A percentile compares a stretch with the other conserved stretches of the same genome.
These are phyloP conservation scores for Macrolepiota fuliginosa DNA, from an alignment of 768 basidiomycete genomes.

Conservation along the genomic window DNA sequence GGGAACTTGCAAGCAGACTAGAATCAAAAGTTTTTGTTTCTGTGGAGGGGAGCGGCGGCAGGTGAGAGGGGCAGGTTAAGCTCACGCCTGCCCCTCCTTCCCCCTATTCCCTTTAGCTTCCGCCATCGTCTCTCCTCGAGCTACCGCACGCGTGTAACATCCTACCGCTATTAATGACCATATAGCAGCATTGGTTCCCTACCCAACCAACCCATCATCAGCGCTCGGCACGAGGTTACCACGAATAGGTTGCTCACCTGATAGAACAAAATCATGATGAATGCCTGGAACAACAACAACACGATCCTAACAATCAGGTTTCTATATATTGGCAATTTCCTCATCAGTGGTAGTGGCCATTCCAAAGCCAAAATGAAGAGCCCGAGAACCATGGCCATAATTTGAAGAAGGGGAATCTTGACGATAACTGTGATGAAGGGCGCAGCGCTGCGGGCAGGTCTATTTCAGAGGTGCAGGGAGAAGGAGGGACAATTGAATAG, in stretches of 20 bases:
- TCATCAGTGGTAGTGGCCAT: conserved; percentile 61
- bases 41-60: background rate
- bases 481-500: background rate
- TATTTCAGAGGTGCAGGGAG: conserved; percentile 21
- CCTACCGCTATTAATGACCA: conserved; percentile 73
- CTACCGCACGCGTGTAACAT: conserved; percentile 65
- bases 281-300: conserved; percentile 60
- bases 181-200: conserved; percentile 84
- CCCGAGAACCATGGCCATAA: conserved; percentile 60
- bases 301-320: conserved; percentile 63
- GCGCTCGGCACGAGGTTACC: background rate
- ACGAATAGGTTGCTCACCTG: conserved; percentile 41
- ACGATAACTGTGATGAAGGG: conserved; percentile 77
- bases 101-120: conserved; percentile 64
- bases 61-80: conserved; percentile 3
- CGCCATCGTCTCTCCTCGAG: conserved; percentile 66
- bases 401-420: conserved; percentile 72
- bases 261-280: conserved; percentile 68
- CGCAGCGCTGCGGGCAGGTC: conserved; percentile 56
- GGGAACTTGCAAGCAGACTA: conserved; percentile 1
- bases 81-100: conserved; percentile 54
- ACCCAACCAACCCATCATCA: conserved; percentile 8
- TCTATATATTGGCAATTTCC: conserved; percentile 56
- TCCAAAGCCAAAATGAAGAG: conserved; percentile 65
- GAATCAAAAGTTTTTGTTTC: background rate